Percentiles rank a stretch among this genome's conserved stretches.
These are phyloP conservation scores for Acrocalymma vagum DNA, from an alignment of 2,329 filamentous ascomycete species.

Conservation along the genomic window DNA sequence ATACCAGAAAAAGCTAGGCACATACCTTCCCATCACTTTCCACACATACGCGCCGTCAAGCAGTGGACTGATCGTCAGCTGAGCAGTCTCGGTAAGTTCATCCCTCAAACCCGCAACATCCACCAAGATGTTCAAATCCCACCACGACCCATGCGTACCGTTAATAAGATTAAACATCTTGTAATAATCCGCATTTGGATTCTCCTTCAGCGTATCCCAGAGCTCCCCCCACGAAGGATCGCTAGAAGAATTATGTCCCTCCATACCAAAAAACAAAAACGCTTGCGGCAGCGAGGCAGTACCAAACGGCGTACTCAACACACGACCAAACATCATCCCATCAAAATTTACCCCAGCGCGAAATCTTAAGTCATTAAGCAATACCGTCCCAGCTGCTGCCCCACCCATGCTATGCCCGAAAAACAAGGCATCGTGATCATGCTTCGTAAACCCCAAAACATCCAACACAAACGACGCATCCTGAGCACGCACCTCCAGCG, in stretches of 20 bases:
- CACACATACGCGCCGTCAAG: slow-evolving; percentile 8
- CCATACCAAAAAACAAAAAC: slow-evolving; percentile 19
- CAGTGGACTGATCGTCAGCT: slow-evolving; percentile 8
- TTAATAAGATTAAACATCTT: slow-evolving; percentile 18
- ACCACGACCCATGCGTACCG: slow-evolving; percentile 18
- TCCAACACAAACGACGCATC: slow-evolving; percentile 25
- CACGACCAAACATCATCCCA: slow-evolving; percentile 29
- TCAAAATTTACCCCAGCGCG: slow-evolving; percentile 39
- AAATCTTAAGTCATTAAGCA: slow-evolving; percentile 34
- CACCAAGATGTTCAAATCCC: slow-evolving; percentile 21
- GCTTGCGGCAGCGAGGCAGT: slow-evolving; percentile 1
- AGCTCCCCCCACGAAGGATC: slow-evolving; percentile 17
- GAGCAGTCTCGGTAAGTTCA: slow-evolving; percentile 13
- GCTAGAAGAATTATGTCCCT: slow-evolving; percentile 8
- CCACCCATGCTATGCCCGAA: slow-evolving; percentile 44
- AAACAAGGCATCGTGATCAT: slow-evolving; percentile 13
- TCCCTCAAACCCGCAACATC: slow-evolving; percentile 16
- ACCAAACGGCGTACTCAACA: slow-evolving; percentile 13
- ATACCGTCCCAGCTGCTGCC: slow-evolving; percentile 29
- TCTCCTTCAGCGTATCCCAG: slow-evolving; percentile 9
- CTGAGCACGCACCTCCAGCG: slow-evolving; percentile 18
- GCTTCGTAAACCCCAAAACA: slow-evolving; percentile 6
- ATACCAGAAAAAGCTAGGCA: slow-evolving; percentile 17
- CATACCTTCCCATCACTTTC: slow-evolving; percentile 19
- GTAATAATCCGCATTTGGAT: slow-evolving; percentile 11